Base-by-base conservation (phyloP, 192 early-diverging fungal species). In the Linnemannia schmuckeri region DNA sequence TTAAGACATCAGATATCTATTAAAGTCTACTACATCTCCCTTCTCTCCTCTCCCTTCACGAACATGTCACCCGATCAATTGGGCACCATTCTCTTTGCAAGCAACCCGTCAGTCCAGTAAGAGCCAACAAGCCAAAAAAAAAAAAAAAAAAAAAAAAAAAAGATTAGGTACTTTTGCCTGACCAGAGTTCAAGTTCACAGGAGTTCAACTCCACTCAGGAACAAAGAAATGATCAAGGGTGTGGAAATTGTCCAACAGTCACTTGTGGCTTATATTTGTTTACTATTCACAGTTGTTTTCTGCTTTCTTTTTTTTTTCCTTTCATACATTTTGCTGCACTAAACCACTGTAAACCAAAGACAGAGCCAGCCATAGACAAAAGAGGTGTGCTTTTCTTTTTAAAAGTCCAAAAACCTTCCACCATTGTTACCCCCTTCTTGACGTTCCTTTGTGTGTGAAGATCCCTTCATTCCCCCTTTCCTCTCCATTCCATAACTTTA, bases 261-360 rank as follows among this genome's bases (percentile, higher is more conserved):
- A 73, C 72, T n/a, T 41, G 72, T 73, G 72, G 72, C 72, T 73
- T 73, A 52, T 75, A 37, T 57, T 52, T 75, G 54, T 75, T 75
- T 75, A 75, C 74, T 5, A 7, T 55, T 38, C 44, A 3, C 40
- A 6, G 22, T 22, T 54, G 13, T 46, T 46, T 27, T 73, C 42
- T 18, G 22, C n/a, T 24, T 24, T 40, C 8, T 44, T 78, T 78
- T 70, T 79, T 79, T 79, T 79, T 49, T 70, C 71, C 54, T 70
- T 78, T 71, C 49, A 46, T 3, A 46, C 13, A 15, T 22, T 52
- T 52, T 52, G 49, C 49, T 52, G 49, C 49, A 52, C 49, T 52
- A 52, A 52, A 18, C 5, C 49, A 18, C 49, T 52, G 49, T 52
- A 52, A 52, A 52, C 20, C 49, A 52, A 52, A 52, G 30, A 30